phyloP scores from a whole-genome alignment of 169 alveolate genomes.

The Babesia bovis region DNA sequence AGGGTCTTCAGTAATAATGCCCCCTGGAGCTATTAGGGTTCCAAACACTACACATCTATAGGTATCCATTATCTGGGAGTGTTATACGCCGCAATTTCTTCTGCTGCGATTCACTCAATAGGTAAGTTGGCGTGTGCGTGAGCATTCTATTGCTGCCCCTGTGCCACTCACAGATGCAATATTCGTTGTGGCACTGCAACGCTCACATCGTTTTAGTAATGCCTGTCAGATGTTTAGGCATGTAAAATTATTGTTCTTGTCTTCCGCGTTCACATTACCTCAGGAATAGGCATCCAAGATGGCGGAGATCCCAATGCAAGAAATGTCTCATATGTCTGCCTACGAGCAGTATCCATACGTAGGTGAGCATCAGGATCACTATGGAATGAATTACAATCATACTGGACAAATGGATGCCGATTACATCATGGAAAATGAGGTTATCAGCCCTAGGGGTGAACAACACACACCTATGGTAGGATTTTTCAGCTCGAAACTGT shows the following conservation, averaged over 20 bases:
- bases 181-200: not conserved
- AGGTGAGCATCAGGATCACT: slow-evolving; percentile 23
- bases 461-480: slow-evolving; percentile 82
- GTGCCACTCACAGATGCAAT: not conserved
- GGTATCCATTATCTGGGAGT: slow-evolving; percentile 28
- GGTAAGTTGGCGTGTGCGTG: slow-evolving; percentile 26
- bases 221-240: too few species aligned
- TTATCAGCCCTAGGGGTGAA: slow-evolving; percentile 82
- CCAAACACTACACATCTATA: slow-evolving; percentile 26
- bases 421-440: slow-evolving; percentile 70
- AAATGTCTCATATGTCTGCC: slow-evolving; percentile 39
- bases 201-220: not conserved
- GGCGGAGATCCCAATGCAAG: slow-evolving; percentile 56
- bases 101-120: slow-evolving; percentile 13
- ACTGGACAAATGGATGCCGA: slow-evolving; percentile 71
- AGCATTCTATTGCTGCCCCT: slow-evolving; percentile 2
- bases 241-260: not conserved
- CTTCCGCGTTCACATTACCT: not conserved
- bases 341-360: slow-evolving; percentile 52
- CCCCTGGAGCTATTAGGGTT: slow-evolving; percentile 15
- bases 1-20: slow-evolving; percentile 19
- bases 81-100: not conserved
- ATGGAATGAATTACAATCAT: slow-evolving; percentile 42
- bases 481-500: slow-evolving; percentile 75
- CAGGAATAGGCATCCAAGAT: slow-evolving; percentile 33